Conservation (phyloP, 2,329 filamentous ascomycete genomes). For the Diaporthe sp. region DNA sequence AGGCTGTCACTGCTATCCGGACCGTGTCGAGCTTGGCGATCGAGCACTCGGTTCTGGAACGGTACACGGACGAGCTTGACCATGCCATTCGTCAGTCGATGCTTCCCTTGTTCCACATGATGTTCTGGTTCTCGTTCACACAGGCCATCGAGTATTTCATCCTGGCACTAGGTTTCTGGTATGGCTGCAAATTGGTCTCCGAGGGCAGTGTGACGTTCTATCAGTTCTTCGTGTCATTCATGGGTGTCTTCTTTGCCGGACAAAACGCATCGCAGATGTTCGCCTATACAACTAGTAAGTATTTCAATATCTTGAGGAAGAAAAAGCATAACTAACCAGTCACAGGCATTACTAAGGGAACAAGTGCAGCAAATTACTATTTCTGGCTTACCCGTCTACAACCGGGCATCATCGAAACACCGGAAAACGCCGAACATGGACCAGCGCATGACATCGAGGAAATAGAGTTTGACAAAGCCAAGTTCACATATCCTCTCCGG, state of each 20-base stretch:
- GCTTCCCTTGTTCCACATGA: conserved; percentile 53
- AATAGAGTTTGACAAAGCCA: not conserved
- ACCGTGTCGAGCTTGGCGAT: not conserved
- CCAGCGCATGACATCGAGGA: not conserved
- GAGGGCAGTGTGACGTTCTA: not conserved
- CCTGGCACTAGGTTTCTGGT: conserved; percentile 59
- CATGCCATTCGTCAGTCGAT: conserved; percentile 42
- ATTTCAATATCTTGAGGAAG: fast-evolving
- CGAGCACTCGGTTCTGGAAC: not conserved
- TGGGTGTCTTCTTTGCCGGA: conserved; percentile 1
- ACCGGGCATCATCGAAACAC: conserved; percentile 4
- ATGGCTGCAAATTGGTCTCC: not conserved
- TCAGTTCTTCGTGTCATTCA: conserved; percentile 13
- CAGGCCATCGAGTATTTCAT: conserved; percentile 59
- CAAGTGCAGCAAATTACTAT: not conserved
- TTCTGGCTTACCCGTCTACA: conserved; percentile 16
- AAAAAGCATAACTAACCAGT: not conserved
- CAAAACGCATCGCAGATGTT: conserved; percentile 10
- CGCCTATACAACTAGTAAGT: conserved; percentile 3
- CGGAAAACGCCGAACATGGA: not conserved
- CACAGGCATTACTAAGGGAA: conserved; percentile 7
- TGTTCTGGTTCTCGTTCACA: conserved; percentile 53
- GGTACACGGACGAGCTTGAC: not conserved
- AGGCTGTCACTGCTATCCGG: not conserved
- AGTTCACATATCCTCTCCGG: not conserved